A percentile compares a stretch with the other conserved stretches of the same genome.
Evolutionary conservation across 2,329 filamentous ascomycete genomes (phyloP).

Genomic region (Lachnellula hyalina): DNA sequence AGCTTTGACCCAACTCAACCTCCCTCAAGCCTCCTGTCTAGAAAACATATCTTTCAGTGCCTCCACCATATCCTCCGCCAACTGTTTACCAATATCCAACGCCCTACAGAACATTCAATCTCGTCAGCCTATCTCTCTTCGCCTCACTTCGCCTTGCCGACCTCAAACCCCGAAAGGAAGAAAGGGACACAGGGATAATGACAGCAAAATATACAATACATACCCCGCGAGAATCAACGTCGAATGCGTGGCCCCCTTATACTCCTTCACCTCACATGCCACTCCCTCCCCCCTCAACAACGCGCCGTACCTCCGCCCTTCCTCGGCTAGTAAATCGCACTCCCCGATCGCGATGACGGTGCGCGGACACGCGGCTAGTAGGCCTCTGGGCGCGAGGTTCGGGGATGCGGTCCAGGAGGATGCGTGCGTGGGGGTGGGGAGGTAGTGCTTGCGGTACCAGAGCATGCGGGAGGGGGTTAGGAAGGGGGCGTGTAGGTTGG

Average conservation of each 20-base stretch:
- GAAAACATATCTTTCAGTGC: too few species aligned
- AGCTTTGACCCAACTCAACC: too few species aligned
- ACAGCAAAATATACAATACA: background rate
- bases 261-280: slow-evolving; percentile 39
- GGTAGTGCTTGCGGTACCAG: slow-evolving; percentile 52
- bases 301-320: slow-evolving; percentile 45
- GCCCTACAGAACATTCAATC: background rate
- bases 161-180: too few species aligned
- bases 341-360: slow-evolving; percentile 47
- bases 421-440: slow-evolving; percentile 42
- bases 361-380: slow-evolving; percentile 44
- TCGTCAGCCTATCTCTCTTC: background rate
- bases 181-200: background rate
- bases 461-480: slow-evolving; percentile 51
- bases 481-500: slow-evolving; percentile 45
- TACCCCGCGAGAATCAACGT: slow-evolving; percentile 49
- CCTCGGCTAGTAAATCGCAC: slow-evolving; percentile 46
- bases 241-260: slow-evolving; percentile 49
- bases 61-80: background rate
- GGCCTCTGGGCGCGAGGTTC: slow-evolving; percentile 38
- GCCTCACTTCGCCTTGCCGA: too few species aligned
- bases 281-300: slow-evolving; percentile 43
- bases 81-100: background rate
- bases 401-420: slow-evolving; percentile 46
- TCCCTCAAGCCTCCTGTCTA: too few species aligned